Evolutionary conservation across 805 yeast species (phyloP).

Genomic region (Metschnikowia kunwiensis): DNA sequence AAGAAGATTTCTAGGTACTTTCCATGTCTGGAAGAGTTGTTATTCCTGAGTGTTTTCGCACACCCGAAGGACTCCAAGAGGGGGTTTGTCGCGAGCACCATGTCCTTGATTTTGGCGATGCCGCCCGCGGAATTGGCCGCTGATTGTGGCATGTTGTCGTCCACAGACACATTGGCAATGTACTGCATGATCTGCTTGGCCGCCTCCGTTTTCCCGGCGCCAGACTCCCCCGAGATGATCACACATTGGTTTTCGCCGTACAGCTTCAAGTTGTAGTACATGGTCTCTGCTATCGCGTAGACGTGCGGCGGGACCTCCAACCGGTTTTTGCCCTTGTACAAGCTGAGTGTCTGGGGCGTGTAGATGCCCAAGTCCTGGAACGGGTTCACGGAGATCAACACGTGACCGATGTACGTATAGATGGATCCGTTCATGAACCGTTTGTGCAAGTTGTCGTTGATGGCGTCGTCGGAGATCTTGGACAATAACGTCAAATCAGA

Average conservation of each 20-base stretch:
- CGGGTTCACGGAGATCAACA: constrained; percentile 93
- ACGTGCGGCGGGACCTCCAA: constrained; percentile 98
- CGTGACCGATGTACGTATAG: constrained; percentile 92
- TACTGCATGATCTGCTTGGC: constrained; percentile 98
- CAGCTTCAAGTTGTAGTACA: constrained; percentile 93
- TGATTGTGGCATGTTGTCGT: constrained; percentile 24
- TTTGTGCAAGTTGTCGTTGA: constrained; percentile 85
- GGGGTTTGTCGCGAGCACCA: constrained; percentile 97
- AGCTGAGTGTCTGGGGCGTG: constrained; percentile 69
- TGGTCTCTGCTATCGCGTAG: constrained; percentile 93
- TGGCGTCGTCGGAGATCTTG: constrained; percentile 85
- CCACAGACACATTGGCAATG: constrained; percentile 83
- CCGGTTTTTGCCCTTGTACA: constrained; percentile 88
- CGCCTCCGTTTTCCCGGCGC: constrained; percentile 98
- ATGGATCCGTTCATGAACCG: constrained; percentile 87
- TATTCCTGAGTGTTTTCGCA: constrained; percentile 86
- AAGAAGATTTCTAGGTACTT: constrained; percentile 90
- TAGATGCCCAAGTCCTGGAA: constrained; percentile 95
- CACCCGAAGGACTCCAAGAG: constrained; percentile 88
- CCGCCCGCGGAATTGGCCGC: constrained; percentile 6
- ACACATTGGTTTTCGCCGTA: constrained; percentile 96
- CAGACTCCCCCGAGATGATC: constrained; percentile 95
- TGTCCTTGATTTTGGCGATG: constrained; percentile 89
- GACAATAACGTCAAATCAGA: constrained; percentile 88
- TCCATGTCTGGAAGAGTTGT: constrained; percentile 90